These are phyloP conservation scores for Fusarium xylarioides DNA, from an alignment of 2,329 filamentous ascomycete genomes.

Conservation along the genomic window DNA sequence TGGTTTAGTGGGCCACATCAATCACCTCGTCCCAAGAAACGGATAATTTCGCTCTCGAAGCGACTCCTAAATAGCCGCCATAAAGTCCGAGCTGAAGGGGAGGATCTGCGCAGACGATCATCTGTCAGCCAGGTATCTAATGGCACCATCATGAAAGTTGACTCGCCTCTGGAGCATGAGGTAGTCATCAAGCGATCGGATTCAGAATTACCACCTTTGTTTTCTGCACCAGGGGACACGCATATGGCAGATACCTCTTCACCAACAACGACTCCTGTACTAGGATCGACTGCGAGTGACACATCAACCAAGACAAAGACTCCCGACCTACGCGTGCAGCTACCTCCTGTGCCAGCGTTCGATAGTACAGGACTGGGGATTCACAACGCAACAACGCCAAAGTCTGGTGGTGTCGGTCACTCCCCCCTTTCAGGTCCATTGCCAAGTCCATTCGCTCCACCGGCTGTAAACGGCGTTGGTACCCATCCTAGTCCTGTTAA, in stretches of 20 bases:
- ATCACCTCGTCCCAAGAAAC: constrained; percentile 54
- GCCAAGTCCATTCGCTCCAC: constrained; percentile 54
- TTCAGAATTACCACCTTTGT: constrained; percentile 39
- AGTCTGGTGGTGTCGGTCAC: constrained; percentile 56
- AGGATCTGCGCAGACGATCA: constrained; percentile 46
- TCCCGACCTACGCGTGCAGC: constrained; percentile 62
- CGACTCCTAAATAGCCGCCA: constrained; percentile 61
- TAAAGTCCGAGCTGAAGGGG: constrained; percentile 53
- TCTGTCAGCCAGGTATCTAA: constrained; percentile 37
- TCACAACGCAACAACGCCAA: constrained; percentile 55
- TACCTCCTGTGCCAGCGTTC: constrained; percentile 65
- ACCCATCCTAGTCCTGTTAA: constrained; percentile 68
- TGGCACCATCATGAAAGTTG: constrained; percentile 52
- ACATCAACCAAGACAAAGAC: constrained; percentile 49
- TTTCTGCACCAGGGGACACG: constrained; percentile 38
- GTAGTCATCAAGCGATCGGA: constrained; percentile 26
- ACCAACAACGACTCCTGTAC: constrained; percentile 38
- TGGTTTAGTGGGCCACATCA: constrained; percentile 58
- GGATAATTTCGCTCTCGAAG: constrained; percentile 63
- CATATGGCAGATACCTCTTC: constrained; percentile 46
- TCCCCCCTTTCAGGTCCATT: constrained; percentile 60
- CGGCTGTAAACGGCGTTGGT: constrained; percentile 54
- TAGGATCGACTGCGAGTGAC: constrained; percentile 25
- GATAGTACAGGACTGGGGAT: constrained; percentile 49
- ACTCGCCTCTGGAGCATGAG: constrained; percentile 50